phyloP scores from a whole-genome alignment of 169 alveolate genomes.

The Cryptosporidium canis region DNA sequence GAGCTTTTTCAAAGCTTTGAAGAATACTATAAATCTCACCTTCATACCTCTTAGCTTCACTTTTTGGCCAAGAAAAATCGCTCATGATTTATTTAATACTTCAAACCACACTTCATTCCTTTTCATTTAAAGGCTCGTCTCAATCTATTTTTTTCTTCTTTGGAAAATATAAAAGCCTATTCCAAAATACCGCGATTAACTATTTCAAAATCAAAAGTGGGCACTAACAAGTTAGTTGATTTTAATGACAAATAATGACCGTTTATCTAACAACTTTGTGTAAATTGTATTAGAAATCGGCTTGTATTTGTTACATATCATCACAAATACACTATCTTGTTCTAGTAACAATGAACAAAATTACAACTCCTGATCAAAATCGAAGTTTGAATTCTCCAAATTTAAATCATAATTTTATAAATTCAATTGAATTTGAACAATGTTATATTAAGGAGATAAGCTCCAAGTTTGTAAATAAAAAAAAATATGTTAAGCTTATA shows the following conservation, averaged over 20 bases:
- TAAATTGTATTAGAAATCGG: background rate
- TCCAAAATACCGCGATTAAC: background rate
- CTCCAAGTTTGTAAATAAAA: background rate
- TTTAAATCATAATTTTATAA: background rate
- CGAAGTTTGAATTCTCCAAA: background rate
- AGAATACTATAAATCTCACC: slow-evolving; percentile 80
- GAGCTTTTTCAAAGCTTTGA: slow-evolving; percentile 88
- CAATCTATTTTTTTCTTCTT: background rate
- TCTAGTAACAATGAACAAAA: background rate
- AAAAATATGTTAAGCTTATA: slow-evolving; percentile 17
- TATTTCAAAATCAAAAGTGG: background rate
- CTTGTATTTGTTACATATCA: background rate
- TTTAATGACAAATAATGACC: background rate
- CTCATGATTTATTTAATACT: slow-evolving; percentile 6
- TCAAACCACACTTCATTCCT: background rate
- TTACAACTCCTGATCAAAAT: background rate
- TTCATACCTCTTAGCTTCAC: slow-evolving; percentile 75
- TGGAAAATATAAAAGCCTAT: background rate
- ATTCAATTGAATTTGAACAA: slow-evolving; percentile 7
- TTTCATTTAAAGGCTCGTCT: background rate
- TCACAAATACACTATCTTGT: background rate
- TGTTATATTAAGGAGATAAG: slow-evolving; percentile 5
- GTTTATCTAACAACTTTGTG: background rate
- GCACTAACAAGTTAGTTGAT: background rate
- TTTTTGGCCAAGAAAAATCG: slow-evolving; percentile 51